Conservation (phyloP, 225 moss, liverwort and hornwort species). For the Takakia lepidozioides region DNA sequence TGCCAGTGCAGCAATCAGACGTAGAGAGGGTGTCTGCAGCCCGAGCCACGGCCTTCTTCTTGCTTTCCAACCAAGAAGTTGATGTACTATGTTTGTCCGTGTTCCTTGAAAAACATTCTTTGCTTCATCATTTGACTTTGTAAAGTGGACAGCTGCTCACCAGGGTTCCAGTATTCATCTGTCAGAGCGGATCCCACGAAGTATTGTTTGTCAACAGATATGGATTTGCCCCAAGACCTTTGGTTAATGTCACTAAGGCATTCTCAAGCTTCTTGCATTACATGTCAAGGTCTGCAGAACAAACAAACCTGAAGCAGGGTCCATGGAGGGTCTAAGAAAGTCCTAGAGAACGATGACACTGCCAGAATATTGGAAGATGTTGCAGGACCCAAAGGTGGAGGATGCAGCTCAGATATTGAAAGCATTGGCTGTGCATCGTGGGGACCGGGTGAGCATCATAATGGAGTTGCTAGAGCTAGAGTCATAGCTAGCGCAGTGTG, state of each 20-base stretch:
- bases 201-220: too few species aligned
- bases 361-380: too few species aligned
- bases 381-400: conserved; percentile 55
- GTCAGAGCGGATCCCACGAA: too few species aligned
- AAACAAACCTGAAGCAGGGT: too few species aligned
- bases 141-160: too few species aligned
- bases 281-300: too few species aligned
- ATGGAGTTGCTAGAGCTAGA: conserved; percentile 81
- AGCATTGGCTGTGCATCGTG: conserved; percentile 81
- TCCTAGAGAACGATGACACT: neutral
- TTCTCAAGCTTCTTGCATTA: too few species aligned
- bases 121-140: too few species aligned
- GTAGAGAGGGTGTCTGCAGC: conserved; percentile 62
- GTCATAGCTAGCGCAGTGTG: conserved; percentile 63
- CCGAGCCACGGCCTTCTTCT: conserved; percentile 70
- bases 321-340: neutral
- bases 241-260: too few species aligned
- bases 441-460: conserved; percentile 46
- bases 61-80: conserved; percentile 64
- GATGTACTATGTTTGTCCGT: conserved; percentile 48
- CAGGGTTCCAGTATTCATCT: too few species aligned
- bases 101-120: too few species aligned
- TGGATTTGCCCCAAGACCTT: too few species aligned
- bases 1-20: conserved; percentile 66
- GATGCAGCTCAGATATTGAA: conserved; percentile 85